Evolutionary conservation across 2,329 filamentous ascomycete genomes (phyloP).

Genomic region (Xylaria multiplex): DNA sequence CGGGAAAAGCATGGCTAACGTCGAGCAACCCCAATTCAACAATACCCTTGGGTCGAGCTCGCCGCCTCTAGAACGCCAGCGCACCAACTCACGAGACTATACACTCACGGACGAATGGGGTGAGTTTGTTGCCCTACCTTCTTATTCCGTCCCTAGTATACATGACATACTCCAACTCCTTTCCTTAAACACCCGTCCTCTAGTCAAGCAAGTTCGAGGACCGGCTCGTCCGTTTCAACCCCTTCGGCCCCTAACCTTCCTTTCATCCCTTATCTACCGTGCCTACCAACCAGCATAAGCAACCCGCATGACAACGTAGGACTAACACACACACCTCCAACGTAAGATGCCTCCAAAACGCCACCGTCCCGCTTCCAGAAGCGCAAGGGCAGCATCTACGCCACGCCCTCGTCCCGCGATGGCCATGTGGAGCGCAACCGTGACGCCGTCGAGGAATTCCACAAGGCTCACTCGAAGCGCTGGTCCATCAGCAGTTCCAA

Average conservation of each 20-base stretch:
- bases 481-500: constrained; percentile 41
- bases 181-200: constrained; percentile 10
- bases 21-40: constrained; percentile 44
- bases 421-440: constrained; percentile 70
- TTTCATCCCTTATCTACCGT: background rate
- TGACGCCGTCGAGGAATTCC: constrained; percentile 63
- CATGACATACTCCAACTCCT: constrained; percentile 8
- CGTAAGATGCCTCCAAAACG: constrained; percentile 69
- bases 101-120: constrained; percentile 59
- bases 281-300: constrained; percentile 2
- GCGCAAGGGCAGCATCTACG: constrained; percentile 74
- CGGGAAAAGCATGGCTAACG: constrained; percentile 40
- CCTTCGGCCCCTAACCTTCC: background rate
- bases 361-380: constrained; percentile 75
- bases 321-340: constrained; percentile 13
- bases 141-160: constrained; percentile 1
- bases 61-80: constrained; percentile 52
- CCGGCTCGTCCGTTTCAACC: background rate
- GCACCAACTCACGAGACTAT: constrained; percentile 47
- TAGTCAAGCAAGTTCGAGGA: background rate
- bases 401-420: constrained; percentile 71
- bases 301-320: constrained; percentile 2
- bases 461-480: constrained; percentile 66
- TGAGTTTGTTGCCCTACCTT: constrained; percentile 46
- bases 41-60: constrained; percentile 50